Evolutionary conservation across 73 alveolate species (phyloP), one percentile per base, ranked within the genome.

Genomic region (Paramecium sonneborni): DNA sequence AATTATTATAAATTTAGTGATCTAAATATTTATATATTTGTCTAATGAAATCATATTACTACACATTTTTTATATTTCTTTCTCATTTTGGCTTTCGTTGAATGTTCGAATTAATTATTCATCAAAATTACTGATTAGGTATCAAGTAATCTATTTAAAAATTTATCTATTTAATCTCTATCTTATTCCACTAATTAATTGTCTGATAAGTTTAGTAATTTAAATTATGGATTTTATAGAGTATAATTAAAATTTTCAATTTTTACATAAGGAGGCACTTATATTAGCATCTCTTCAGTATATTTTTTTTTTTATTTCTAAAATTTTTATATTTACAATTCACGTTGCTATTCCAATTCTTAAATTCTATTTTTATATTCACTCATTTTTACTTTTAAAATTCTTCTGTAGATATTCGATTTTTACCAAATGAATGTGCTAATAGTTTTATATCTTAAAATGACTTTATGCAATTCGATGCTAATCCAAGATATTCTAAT

Each of bases 211-310:
- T 79, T 79, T 12, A 79, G 55, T 23, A 43, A 41, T 24, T 43
- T 79, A 44, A 79, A 79, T 39, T 79, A 24, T 10, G 69, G 90
- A 79, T 79, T 79, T 26, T 23, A 48, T 1, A 79, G 9, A 23
- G 76, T 23, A 18, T 79, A 79, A 79, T 79, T 30, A 79, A 44
- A 41, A 38, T 38, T 79, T 11, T 79, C 90, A 5, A 79, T 44
- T 46, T 79, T 79, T 15, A 24, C 28, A 34, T 79, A 79, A 3
- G 90, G 28, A 2, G 90, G 90, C 0, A 79, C 72, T 79, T 79
- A 24, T 20, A 79, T 79, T 3, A 79, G 90, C 90, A 79, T 79
- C 14, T 79, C 90, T 23, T 79, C 90, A 11, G 90, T 79, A 44
- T 79, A 79, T 79, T 79, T 79, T 11, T 79, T 79, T 34, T 79